Evolutionary conservation across 2,329 filamentous ascomycete genomes (phyloP), one percentile per base, ranked within the genome.

Genomic region (Chalaropsis ovoidea): DNA sequence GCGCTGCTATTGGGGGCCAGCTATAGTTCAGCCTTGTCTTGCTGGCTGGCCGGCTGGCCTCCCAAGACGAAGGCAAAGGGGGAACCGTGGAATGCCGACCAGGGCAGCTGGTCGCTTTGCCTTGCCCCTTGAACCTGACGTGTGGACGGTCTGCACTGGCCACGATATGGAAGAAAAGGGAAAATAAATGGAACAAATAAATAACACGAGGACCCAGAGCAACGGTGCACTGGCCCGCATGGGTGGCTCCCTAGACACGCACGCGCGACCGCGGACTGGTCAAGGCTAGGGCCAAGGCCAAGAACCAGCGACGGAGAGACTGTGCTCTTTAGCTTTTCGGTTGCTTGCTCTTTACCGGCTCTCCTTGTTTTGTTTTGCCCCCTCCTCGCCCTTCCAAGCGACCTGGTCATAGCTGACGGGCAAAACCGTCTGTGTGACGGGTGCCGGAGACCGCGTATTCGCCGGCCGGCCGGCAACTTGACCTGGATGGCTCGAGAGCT

Each of bases 341-440:
- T n/a, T 19, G 15, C 4, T 17, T 17, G n/a, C 43, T n/a, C n/a
- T n/a, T n/a, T n/a, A 45, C 13, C 10, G 17, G 17, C 49, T 54
- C n/a, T 4, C 49, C 22, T 22, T 54, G n/a, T n/a, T n/a, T n/a
- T n/a, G n/a, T n/a, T n/a, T n/a, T n/a, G n/a, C n/a, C n/a, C n/a
- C n/a, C n/a, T n/a, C 8, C 35, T 39, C 8, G 35, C 8, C 8
- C 13, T 31, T 56, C 52, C 35, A 35, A 56, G 52, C 52, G 52
- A 56, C 27, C 15, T 56, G 52, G 52, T 56, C 52, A 56, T 56
- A 56, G 52, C 52, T 17, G 17, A 35, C 52, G 24, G 52, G 19
- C 52, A 56, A 35, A 15, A 8, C 15, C 52, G 52, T 35, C 15
- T 10, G 17, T 56, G 22, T 17, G 22, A 56, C 27, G n/a, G 17